Evolutionary conservation across 495 filamentous ascomycete species (phyloP), one percentile per base, ranked within the genome.

Genomic region (Viridothelium virens): DNA sequence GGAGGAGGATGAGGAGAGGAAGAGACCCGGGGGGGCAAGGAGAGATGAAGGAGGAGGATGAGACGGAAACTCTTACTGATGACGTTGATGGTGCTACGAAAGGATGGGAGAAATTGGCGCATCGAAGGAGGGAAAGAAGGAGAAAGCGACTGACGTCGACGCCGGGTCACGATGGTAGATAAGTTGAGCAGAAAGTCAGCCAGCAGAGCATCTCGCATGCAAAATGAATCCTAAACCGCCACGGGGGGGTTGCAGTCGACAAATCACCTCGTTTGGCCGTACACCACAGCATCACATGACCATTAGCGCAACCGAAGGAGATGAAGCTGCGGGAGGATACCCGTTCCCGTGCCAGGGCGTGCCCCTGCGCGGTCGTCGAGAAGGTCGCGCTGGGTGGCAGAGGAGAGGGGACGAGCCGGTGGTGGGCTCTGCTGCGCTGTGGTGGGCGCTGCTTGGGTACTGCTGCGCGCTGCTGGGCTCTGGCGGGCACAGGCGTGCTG

Each of bases 211-310:
- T 37, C 59, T 38, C 34, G 34, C 12, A 62, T 18, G 59, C 59
- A 62, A 31, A 62, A 62, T 62, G 59, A 62, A 53, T 53, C 59
- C 33, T 37, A 4, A 62, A 41, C 38, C 9, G 59, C 38, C 59
- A 41, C 59, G 38, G 59, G 38, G 38, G 14, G 9, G 59, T 11
- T 33, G 59, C 31, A 36, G 16, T 14, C 38, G 59, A 38, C 59
- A 62, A 64, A 41, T 64, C 38, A 44, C 50, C 11, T 12, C 37
- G 12, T 38, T 4, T 64, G 4, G 10, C 37, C 7, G 31, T 34
- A 47, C 48, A 53, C 48, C 48, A 16, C n/a, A 25, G 48, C n/a
- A 44, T 64, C 62, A 64, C 62, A 64, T 64, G 62, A 64, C 62
- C 38, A 10, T 47, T 48, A 44, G 62, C 38, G 38, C 12, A 64